phyloP scores from a whole-genome alignment of 1,284 basidiomycete species.

The Rhodotorula sp. region DNA sequence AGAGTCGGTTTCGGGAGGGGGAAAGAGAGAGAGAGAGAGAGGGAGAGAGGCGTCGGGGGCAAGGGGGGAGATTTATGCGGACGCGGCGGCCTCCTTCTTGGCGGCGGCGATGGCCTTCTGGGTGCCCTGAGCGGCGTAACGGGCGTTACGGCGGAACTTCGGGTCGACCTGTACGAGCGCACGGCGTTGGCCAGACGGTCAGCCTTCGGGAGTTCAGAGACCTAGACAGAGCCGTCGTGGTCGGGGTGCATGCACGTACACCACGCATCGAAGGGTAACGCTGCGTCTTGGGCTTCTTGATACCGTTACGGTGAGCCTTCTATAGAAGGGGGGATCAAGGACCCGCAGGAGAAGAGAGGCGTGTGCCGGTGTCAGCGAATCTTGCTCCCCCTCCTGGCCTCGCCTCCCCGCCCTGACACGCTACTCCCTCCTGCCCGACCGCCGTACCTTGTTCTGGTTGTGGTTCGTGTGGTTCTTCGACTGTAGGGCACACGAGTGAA shows the following conservation, averaged over 20 bases:
- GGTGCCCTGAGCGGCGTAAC: slow-evolving; percentile 72
- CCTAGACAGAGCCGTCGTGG: background rate
- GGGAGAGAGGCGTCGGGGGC: too few relatives aligned
- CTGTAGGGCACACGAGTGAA: slow-evolving; percentile 40
- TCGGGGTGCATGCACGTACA: slow-evolving; percentile 54
- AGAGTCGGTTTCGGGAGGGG: background rate
- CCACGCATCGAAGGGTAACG: slow-evolving; percentile 84
- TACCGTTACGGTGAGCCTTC: slow-evolving; percentile 97
- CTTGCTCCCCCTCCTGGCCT: background rate
- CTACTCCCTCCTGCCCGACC: background rate
- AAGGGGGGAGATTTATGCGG: background rate
- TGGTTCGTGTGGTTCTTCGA: slow-evolving; percentile 68
- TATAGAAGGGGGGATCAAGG: slow-evolving; percentile 1
- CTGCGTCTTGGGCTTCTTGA: slow-evolving; percentile 75
- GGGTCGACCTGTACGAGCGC: slow-evolving; percentile 65
- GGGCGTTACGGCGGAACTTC: slow-evolving; percentile 87
- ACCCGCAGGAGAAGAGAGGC: background rate
- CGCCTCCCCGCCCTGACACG: background rate
- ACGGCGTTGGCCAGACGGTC: background rate
- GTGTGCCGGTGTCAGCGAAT: background rate
- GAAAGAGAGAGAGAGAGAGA: background rate
- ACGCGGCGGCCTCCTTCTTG: slow-evolving; percentile 4
- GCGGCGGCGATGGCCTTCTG: slow-evolving; percentile 29
- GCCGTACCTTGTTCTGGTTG: slow-evolving; percentile 66
- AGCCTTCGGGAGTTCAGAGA: background rate